Base-by-base conservation (phyloP, 2,329 filamentous ascomycete genomes). In the Karstenula rhodostoma region DNA sequence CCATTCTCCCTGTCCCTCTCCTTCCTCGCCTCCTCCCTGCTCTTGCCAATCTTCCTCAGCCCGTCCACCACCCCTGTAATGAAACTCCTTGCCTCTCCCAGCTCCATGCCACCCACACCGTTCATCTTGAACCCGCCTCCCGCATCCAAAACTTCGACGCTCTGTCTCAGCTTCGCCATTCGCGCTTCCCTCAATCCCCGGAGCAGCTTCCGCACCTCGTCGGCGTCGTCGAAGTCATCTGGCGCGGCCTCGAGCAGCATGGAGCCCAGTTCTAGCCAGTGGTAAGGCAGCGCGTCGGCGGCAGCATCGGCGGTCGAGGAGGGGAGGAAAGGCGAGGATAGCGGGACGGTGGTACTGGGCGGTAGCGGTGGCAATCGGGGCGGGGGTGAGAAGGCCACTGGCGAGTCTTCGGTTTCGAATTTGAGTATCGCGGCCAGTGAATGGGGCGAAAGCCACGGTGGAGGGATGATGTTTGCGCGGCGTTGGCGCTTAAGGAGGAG, bases 401-500 rank as follows among this genome's bases (percentile, higher is more conserved):
- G 87, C 19, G 42, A 44, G 19, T 12, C 8, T 66, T 88, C 80
- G 29, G 90, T 95, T 74, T 99, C 95, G 71, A 91, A 85, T 58
- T 91, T 86, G 62, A 98, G 87, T 62, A 98, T 91, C 10, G 89
- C 84, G 62, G 87, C 84, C 5, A 99, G 88, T 3, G 91, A 90
- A 62, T 89, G 83, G 0, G 91, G 85, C 62, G 91, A 88, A 8
- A 99, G 87, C 95, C 95, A 99, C 17, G 92, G 85, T 9, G 95
- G 95, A 0, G 95, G 90, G 4, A 95, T 83, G 67, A 99, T 97
- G 80, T 97, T 97, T 69, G 93, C 93, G 72, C 95, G 90, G 56
- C 91, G 89, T 80, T 99, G 95, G 65, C 94, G 93, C 80, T 98
- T 98, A 57, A 99, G 89, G 25, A 98, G 89, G 17, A 98, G 86